phyloP scores from a whole-genome alignment of 495 filamentous ascomycete genomes.

The Letharia columbiana region DNA sequence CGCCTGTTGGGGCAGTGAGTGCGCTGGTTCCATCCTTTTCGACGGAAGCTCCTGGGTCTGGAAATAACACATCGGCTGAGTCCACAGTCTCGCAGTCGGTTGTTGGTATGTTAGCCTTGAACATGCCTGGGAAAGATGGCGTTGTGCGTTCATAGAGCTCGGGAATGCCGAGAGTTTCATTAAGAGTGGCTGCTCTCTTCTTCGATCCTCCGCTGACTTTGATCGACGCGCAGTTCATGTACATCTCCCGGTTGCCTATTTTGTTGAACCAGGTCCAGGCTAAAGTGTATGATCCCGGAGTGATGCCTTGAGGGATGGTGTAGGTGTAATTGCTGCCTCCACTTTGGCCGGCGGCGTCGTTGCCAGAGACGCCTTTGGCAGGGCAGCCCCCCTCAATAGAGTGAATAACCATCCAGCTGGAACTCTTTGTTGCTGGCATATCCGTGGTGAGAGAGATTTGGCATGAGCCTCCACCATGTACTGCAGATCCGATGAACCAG shows the following conservation, averaged over 20 bases:
- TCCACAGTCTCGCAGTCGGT: slow-evolving; percentile 30
- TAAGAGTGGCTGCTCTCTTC: slow-evolving; percentile 29
- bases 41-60: slow-evolving; percentile 24
- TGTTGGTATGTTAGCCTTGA: slow-evolving; percentile 47
- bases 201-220: slow-evolving; percentile 37
- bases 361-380: slow-evolving; percentile 27
- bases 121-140: slow-evolving; percentile 40
- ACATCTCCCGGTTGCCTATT: slow-evolving; percentile 52
- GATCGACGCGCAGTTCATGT: slow-evolving; percentile 51
- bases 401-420: slow-evolving; percentile 33
- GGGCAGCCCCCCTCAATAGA: slow-evolving; percentile 38
- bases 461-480: slow-evolving; percentile 34
- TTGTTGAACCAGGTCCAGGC: slow-evolving; percentile 54
- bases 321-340: slow-evolving; percentile 44
- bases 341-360: slow-evolving; percentile 21
- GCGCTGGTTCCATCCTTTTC: slow-evolving; percentile 6
- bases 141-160: slow-evolving; percentile 19
- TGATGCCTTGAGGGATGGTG: slow-evolving; percentile 52
- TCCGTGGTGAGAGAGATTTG: slow-evolving; percentile 39
- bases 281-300: slow-evolving; percentile 42
- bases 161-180: slow-evolving; percentile 2
- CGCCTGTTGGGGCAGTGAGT: slow-evolving; percentile 15
- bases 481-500: slow-evolving; percentile 23
- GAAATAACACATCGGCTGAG: slow-evolving; percentile 22
- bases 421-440: slow-evolving; percentile 32